Conservation (phyloP, 495 filamentous ascomycete genomes). For the Bryoglossum gracile region DNA sequence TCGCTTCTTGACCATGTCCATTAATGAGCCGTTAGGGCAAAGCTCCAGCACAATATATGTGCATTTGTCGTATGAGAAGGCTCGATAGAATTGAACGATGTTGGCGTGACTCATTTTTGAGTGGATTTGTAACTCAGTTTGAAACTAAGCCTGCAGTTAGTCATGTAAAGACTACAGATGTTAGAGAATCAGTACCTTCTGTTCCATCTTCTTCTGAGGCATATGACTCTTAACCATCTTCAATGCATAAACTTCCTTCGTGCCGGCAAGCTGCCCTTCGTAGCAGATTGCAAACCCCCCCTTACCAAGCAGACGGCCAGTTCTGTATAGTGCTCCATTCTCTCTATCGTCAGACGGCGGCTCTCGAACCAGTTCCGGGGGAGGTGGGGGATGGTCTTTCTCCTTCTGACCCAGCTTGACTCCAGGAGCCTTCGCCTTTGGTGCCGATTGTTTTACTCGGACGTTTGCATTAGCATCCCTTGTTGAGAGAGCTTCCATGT, state of each 20-base stretch:
- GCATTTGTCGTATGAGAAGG: constrained; percentile 80
- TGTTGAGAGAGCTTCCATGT: constrained; percentile 66
- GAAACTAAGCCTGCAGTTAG: constrained; percentile 60
- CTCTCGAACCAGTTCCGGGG: constrained; percentile 69
- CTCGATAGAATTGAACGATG: constrained; percentile 89
- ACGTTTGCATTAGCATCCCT: constrained; percentile 58
- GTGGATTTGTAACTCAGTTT: constrained; percentile 95
- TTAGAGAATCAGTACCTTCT: constrained; percentile 58
- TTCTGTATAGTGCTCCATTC: constrained; percentile 69
- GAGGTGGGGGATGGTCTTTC: constrained; percentile 69
- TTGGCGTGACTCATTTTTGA: constrained; percentile 93
- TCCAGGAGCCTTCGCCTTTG: constrained; percentile 47
- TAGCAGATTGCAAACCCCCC: constrained; percentile 94
- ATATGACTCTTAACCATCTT: constrained; percentile 90
- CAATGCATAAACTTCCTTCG: constrained; percentile 65
- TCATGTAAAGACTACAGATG: neutral
- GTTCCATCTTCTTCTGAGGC: constrained; percentile 64
- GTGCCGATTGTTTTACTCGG: constrained; percentile 25
- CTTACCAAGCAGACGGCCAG: constrained; percentile 80
- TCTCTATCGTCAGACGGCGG: constrained; percentile 52
- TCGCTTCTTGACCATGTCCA: constrained; percentile 92
- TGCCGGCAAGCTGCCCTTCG: constrained; percentile 58
- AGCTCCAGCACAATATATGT: constrained; percentile 94
- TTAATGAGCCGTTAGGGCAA: constrained; percentile 93
- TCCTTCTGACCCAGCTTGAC: constrained; percentile 49